A percentile compares a stretch with the other conserved stretches of the same genome.
phyloP scores from a whole-genome alignment of 441 rosid species.

The Gossypium aridum region DNA sequence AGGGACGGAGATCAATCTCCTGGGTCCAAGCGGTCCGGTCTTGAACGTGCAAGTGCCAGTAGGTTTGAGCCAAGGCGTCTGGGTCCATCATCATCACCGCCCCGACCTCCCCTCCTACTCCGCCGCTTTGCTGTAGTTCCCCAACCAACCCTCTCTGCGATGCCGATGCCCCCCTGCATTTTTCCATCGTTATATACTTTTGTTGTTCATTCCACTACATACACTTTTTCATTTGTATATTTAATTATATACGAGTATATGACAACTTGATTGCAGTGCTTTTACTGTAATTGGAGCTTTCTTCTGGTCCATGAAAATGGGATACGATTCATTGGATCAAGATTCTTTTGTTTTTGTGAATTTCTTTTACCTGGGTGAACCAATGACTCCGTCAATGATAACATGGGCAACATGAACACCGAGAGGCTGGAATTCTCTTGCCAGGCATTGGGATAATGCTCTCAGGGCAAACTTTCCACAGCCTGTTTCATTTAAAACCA shows the following conservation, averaged over 20 bases:
- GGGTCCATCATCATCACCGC: constrained; percentile 59
- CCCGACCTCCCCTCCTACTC: constrained; percentile 23
- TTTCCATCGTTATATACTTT: not conserved
- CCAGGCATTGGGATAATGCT: constrained; percentile 77
- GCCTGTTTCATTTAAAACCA: constrained; percentile 31
- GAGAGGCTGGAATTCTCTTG: constrained; percentile 66
- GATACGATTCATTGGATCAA: not conserved
- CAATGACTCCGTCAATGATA: constrained; percentile 73
- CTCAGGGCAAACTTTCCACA: constrained; percentile 92
- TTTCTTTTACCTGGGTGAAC: constrained; percentile 54
- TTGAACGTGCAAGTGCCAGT: constrained; percentile 87
- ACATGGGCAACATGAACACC: constrained; percentile 92
- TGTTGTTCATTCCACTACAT: too few species aligned
- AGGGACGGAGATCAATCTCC: constrained; percentile 79
- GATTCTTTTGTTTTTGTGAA: not conserved
- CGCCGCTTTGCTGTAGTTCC: constrained; percentile 10
- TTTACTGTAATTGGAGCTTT: not conserved
- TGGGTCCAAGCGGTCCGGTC: constrained; percentile 86
- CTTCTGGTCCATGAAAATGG: not conserved
- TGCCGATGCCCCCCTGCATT: constrained; percentile 41
- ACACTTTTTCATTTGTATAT: too few species aligned
- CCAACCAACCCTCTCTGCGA: constrained; percentile 34
- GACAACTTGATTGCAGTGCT: too few species aligned
- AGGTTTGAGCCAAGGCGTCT: constrained; percentile 76
- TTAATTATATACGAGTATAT: too few species aligned